Evolutionary conservation across 140 eudicot species (phyloP).

Genomic region (Ambrosia hybrid): DNA sequence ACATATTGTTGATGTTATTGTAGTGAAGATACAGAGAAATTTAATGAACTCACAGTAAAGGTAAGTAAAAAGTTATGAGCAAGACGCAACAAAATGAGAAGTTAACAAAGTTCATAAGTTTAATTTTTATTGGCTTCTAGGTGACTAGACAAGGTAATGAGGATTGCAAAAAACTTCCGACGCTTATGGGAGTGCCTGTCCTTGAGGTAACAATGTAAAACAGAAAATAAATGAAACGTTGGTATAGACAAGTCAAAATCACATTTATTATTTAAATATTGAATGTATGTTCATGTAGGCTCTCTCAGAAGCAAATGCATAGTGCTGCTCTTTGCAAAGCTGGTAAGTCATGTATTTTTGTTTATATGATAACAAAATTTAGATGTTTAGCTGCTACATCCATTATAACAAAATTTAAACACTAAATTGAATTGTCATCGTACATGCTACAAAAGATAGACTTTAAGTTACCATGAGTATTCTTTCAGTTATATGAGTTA

Average conservation of each 20-base stretch:
- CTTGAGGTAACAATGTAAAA: conserved; percentile 58
- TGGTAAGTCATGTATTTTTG: no score
- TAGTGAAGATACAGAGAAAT: conserved; percentile 88
- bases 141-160: conserved; percentile 19
- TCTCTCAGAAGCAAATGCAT: no score
- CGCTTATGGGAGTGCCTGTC: conserved; percentile 96
- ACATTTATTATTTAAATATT: no score
- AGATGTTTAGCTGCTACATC: no score
- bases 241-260: not conserved
- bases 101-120: not conserved
- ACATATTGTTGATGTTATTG: conserved; percentile 10
- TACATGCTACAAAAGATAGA: no score
- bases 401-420: no score
- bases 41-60: conserved; percentile 92
- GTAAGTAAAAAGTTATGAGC: conserved; percentile 38
- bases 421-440: no score
- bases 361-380: no score
- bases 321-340: no score
- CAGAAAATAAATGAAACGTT: not conserved
- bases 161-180: conserved; percentile 84
- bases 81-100: not conserved
- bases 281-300: no score
- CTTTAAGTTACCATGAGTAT: no score
- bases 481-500: no score
- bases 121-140: conserved; percentile 28